Evolutionary conservation across 2,329 filamentous ascomycete genomes (phyloP).

Genomic region (Fusarium secorum): DNA sequence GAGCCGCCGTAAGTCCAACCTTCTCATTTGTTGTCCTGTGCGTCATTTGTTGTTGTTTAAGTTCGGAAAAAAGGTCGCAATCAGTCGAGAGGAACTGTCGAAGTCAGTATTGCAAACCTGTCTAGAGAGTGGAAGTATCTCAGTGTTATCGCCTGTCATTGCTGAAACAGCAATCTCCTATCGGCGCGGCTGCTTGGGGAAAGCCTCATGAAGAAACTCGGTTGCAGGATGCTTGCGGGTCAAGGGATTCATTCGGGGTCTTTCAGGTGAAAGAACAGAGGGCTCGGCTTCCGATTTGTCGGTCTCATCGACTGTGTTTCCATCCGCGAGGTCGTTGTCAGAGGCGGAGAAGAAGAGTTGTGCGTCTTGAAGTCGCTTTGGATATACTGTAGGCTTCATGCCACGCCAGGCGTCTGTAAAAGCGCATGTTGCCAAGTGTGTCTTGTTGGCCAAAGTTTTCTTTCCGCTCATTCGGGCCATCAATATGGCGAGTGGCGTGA

Average conservation of each 20-base stretch:
- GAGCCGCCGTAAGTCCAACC: fast-evolving
- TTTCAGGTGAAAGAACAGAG: not conserved
- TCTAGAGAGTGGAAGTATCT: too few relatives aligned
- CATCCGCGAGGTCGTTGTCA: too few relatives aligned
- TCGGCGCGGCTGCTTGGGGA: not conserved
- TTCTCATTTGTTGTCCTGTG: not conserved
- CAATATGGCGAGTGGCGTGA: not conserved
- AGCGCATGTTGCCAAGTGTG: not conserved
- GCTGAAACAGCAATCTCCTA: not conserved
- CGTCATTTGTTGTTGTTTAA: not conserved
- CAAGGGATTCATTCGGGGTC: not conserved
- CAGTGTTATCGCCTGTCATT: fast-evolving
- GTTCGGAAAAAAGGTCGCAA: not conserved
- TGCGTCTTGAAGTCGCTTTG: not conserved
- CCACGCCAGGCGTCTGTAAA: not conserved
- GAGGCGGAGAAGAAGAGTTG: not conserved
- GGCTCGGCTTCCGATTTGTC: fast-evolving
- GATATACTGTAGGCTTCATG: not conserved
- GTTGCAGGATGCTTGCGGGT: not conserved
- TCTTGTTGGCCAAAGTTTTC: not conserved
- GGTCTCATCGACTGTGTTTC: not conserved
- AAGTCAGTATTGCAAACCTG: not conserved
- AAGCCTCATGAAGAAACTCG: not conserved
- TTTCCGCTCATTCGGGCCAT: not conserved
- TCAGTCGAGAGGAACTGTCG: not conserved